Evolutionary conservation across 495 filamentous ascomycete species (phyloP).

Genomic region (Clavariopsis aquatica): DNA sequence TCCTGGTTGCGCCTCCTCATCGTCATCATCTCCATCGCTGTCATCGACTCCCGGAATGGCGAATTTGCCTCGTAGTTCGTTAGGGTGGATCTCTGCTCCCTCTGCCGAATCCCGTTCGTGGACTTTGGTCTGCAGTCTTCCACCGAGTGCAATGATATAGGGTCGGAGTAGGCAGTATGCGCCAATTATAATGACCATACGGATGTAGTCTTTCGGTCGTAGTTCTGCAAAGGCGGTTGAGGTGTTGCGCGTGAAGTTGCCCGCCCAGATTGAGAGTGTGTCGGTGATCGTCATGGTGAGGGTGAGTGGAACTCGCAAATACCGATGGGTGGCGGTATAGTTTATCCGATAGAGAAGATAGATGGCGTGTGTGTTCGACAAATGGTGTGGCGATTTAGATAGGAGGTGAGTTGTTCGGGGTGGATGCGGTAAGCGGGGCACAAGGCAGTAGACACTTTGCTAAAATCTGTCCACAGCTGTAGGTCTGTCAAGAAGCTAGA

Average conservation of each 20-base stretch:
- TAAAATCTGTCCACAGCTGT: too few relatives aligned
- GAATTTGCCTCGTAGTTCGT: slow-evolving; percentile 56
- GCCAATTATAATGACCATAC: slow-evolving; percentile 38
- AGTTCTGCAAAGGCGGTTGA: slow-evolving; percentile 54
- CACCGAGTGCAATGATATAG: slow-evolving; percentile 39
- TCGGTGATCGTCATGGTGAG: slow-evolving; percentile 7
- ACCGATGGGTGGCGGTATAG: neutral
- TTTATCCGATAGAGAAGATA: neutral
- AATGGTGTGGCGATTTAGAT: too few relatives aligned
- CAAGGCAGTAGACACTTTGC: neutral
- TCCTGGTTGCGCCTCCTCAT: slow-evolving; percentile 53
- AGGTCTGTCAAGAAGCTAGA: too few relatives aligned
- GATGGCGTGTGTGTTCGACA: neutral
- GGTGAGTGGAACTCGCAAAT: neutral
- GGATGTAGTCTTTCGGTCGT: slow-evolving; percentile 38
- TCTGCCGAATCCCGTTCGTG: slow-evolving; percentile 18
- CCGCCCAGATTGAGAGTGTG: slow-evolving; percentile 29
- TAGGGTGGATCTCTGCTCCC: slow-evolving; percentile 62
- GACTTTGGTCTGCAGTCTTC: slow-evolving; percentile 30
- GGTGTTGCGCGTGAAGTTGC: slow-evolving; percentile 57
- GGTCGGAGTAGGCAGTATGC: slow-evolving; percentile 40
- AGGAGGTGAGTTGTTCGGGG: neutral
- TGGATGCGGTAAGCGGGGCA: neutral
- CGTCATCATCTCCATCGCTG: slow-evolving; percentile 62
- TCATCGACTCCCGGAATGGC: slow-evolving; percentile 46